Evolutionary conservation across 495 filamentous ascomycete genomes (phyloP).

Genomic region (Daldinia decipiens): DNA sequence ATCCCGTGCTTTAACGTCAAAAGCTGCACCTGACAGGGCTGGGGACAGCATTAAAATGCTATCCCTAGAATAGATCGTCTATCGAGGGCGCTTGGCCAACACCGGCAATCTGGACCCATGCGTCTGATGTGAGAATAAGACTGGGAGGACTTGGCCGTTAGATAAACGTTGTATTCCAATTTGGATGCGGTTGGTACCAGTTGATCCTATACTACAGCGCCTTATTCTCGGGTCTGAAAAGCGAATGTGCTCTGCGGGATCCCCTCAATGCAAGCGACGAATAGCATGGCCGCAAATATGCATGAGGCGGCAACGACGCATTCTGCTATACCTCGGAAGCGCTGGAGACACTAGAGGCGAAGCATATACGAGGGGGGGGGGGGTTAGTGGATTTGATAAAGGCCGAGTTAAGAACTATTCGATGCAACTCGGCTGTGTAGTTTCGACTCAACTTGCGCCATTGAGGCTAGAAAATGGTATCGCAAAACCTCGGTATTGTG

Average conservation of each 20-base stretch:
- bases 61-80: neutral
- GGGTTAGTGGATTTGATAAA: conserved; percentile 10
- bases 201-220: conserved; percentile 24
- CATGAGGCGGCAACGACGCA: conserved; percentile 30
- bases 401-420: conserved; percentile 9
- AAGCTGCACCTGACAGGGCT: neutral
- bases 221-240: conserved; percentile 25
- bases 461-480: conserved; percentile 16
- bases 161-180: conserved; percentile 14
- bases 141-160: conserved; percentile 20
- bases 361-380: conserved; percentile 20
- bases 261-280: conserved; percentile 32
- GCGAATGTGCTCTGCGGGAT: conserved; percentile 21
- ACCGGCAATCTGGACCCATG: conserved; percentile 18
- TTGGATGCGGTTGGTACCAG: conserved; percentile 30
- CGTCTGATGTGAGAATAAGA: conserved; percentile 38
- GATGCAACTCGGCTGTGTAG: conserved; percentile 16
- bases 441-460: conserved; percentile 9
- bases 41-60: conserved; percentile 18
- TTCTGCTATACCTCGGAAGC: conserved; percentile 13
- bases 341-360: conserved; percentile 12
- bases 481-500: conserved; percentile 14
- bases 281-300: conserved; percentile 16
- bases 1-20: neutral
- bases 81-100: conserved; percentile 20